Base-by-base conservation (phyloP, 2,329 filamentous ascomycete species). In the Penicillium sp. region DNA sequence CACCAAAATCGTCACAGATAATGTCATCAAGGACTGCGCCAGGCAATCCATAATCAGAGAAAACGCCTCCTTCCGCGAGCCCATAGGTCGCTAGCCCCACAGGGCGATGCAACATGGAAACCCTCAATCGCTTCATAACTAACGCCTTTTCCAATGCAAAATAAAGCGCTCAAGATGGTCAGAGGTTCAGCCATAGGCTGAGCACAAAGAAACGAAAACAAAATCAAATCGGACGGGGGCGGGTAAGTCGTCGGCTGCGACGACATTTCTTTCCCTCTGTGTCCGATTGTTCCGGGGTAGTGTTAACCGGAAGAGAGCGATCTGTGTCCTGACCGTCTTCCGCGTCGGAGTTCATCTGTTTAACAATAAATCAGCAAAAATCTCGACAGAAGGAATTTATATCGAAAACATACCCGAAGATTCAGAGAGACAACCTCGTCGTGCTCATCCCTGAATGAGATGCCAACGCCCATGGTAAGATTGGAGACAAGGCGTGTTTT, bases 371-470 rank as follows among this genome's bases (percentile, higher is more conserved):
- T 53, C 16, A 54, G 43, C 10, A 19, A 29, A 30, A 10, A n/a
- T 27, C 8, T 27, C 14, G 18, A 4, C 4, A 8, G 19, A 36
- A 13, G 9, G 4, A 13, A 8, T 34, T 8, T 47, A 7, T 38
- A 18, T 10, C 14, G 11, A 19, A 23, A 30, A 34, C 67, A 67
- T 11, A 72, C 70, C 29, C 67, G 64, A 39, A 73, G 58, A 35
- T 72, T 70, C 19, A 74, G 56, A 2, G 71, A 73, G 23, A 74
- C 70, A 18, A 73, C 55, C 47, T 74, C 71, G n/a, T 73, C 71
- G 23, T 70, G 66, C 29, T 73, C 67, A 42, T 73, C 70, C 45
- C 70, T 58, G 26, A 73, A 71, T 26, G 68, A 70, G 30, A 74
- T 74, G 1, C 69, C 71, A n/a, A 74, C 70, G 3, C 62, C 62